Base-by-base conservation (phyloP, 352 stramenopile genomes). In the Pythium volutum region DNA sequence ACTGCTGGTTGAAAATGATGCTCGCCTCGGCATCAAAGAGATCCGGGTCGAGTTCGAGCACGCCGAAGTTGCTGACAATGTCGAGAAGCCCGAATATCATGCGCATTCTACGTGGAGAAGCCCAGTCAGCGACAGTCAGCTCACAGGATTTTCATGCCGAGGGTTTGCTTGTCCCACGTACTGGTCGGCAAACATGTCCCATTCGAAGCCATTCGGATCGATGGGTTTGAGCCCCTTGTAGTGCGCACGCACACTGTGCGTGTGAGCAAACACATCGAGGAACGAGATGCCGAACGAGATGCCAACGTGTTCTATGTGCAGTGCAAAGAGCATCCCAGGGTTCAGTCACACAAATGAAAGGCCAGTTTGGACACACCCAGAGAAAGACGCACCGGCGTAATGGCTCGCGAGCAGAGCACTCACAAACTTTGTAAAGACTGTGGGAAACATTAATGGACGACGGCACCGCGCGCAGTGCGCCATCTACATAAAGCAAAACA, bases 11-110 rank as follows among this genome's bases (percentile, higher is more conserved):
- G 59, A 79, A 90, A 23, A 95, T 80, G 64, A 93, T 77, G 59
- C 79, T 86, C 16, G 80, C 62, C 47, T 95, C 86, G 3, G 78
- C 77, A 18, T 77, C 77, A 41, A 95, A 93, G 20, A 89, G 50
- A 53, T 84, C 69, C 1, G 76, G 59, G 22, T 88, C 83, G 10
- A 95, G 71, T 62, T 88, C 77, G 23, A 92, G 61, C 16, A 86
- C 77, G 7, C 86, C 81, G 62, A 93, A 91, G 56, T 90, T 74
- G 64, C 81, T 92, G 61, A 86, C 76, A 42, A 95, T 75, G 51
- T 95, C 86, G 4, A 95, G 53, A 23, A 92, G 54, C 0, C 74
- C 77, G 62, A 91, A 95, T 42, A 95, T 81, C 77, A 88, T 88
- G 29, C 81, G 80, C 59, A 94, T 60, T 58, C 84, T 94, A 47